phyloP scores from a whole-genome alignment of 2,329 filamentous ascomycete genomes.

The Penicillium sclerotigenum region DNA sequence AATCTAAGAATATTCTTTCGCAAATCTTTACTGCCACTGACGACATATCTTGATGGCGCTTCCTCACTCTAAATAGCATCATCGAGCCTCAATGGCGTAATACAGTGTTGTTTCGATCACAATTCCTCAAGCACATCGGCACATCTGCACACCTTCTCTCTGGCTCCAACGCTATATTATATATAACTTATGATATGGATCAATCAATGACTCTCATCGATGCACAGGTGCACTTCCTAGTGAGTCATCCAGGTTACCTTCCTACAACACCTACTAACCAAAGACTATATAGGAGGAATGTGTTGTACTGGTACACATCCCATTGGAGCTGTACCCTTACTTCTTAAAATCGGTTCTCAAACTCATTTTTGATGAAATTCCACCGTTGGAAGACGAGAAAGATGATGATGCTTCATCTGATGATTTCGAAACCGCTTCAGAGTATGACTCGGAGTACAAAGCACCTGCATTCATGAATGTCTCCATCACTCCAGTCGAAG shows the following conservation, averaged over 20 bases:
- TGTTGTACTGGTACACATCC: constrained; percentile 86
- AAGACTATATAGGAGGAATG: constrained; percentile 70
- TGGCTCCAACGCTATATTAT: not conserved
- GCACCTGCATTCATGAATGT: constrained; percentile 86
- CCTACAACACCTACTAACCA: not conserved
- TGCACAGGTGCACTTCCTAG: constrained; percentile 25
- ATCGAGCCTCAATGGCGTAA: constrained; percentile 22
- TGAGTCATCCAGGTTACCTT: constrained; percentile 7
- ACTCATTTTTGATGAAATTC: constrained; percentile 65
- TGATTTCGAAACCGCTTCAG: constrained; percentile 32
- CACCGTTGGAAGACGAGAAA: constrained; percentile 35
- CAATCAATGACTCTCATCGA: constrained; percentile 23
- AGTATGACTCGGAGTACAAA: constrained; percentile 34
- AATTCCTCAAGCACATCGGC: not conserved
- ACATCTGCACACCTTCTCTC: not conserved
- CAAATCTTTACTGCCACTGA: constrained; percentile 11
- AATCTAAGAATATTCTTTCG: not conserved
- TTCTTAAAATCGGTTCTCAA: constrained; percentile 86
- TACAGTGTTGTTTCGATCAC: not conserved
- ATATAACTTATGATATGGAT: constrained; percentile 17
- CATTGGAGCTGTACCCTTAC: constrained; percentile 69
- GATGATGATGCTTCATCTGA: constrained; percentile 43
- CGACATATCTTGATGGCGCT: constrained; percentile 11
- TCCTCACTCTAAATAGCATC: constrained; percentile 2
- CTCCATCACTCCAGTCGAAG: constrained; percentile 87